Evolutionary conservation across 2,329 filamentous ascomycete species (phyloP).

Genomic region (Diaporthe sp.): DNA sequence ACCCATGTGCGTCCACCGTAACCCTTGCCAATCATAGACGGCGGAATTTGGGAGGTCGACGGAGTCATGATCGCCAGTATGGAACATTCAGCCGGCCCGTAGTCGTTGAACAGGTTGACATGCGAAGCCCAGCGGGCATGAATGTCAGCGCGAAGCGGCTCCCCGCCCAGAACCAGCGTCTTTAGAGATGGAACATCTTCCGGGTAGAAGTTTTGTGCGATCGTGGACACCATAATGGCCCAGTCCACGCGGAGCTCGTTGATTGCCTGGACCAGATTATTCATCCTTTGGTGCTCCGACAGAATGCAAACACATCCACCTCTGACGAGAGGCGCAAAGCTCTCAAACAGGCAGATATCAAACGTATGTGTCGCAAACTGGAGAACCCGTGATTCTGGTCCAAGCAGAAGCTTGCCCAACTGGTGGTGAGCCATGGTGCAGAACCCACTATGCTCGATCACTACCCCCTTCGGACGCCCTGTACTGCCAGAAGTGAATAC

Average conservation of each 20-base stretch:
- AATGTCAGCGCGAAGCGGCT: neutral
- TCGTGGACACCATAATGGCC: neutral
- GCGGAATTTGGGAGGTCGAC: neutral
- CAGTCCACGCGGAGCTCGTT: neutral
- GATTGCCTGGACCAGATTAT: neutral
- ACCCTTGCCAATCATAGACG: neutral
- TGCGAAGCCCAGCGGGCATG: neutral
- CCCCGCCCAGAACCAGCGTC: neutral
- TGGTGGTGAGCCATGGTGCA: neutral
- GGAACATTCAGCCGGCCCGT: neutral
- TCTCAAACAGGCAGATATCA: conserved; percentile 65
- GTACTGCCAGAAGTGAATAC: conserved; percentile 68
- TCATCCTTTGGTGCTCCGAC: neutral
- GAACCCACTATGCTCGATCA: neutral
- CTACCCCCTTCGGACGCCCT: conserved; percentile 56
- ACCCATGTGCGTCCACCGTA: conserved; percentile 54
- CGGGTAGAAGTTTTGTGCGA: neutral
- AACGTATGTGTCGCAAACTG: conserved; percentile 68
- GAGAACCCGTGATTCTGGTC: conserved; percentile 46
- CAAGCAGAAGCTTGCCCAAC: neutral
- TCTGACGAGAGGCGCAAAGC: conserved; percentile 49
- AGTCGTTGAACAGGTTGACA: neutral
- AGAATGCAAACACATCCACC: neutral
- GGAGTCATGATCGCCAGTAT: neutral
- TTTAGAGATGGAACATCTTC: neutral